phyloP scores from a whole-genome alignment of 2,329 filamentous ascomycete species.

The Orbilia brochopaga region DNA sequence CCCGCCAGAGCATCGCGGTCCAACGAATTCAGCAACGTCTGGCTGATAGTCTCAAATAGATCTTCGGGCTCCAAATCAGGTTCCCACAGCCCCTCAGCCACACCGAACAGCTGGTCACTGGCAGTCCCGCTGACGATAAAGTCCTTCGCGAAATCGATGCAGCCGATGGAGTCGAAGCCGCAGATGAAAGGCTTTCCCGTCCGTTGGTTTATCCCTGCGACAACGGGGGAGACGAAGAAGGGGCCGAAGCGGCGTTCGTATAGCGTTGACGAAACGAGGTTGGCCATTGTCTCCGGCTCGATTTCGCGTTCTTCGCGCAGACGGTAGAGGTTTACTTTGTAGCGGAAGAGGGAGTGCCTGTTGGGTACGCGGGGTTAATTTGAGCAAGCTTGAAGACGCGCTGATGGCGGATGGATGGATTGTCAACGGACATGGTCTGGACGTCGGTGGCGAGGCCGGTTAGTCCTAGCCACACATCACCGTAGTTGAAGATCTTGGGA shows the following conservation, averaged over 20 bases:
- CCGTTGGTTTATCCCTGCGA: conserved; percentile 93
- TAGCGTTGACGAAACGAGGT: conserved; percentile 86
- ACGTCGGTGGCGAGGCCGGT: conserved; percentile 97
- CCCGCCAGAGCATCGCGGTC: conserved; percentile 96
- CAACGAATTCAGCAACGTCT: conserved; percentile 91
- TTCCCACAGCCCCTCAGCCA: conserved; percentile 97
- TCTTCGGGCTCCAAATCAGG: conserved; percentile 78
- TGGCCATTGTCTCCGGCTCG: conserved; percentile 90
- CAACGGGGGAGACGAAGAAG: conserved; percentile 92
- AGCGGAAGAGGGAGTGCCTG: conserved; percentile 81
- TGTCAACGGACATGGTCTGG: conserved; percentile 74
- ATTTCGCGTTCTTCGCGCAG: conserved; percentile 97
- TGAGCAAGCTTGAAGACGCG: not conserved
- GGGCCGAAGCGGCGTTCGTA: conserved; percentile 97
- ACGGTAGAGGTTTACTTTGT: conserved; percentile 99
- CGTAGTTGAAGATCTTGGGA: conserved; percentile 99
- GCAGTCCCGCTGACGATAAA: conserved; percentile 98
- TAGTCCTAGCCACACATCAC: conserved; percentile 91
- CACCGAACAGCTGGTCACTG: conserved; percentile 96
- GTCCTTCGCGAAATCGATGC: conserved; percentile 99
- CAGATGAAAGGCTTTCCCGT: conserved; percentile 96
- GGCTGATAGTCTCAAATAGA: conserved; percentile 97
- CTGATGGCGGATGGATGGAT: not conserved
- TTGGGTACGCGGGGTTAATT: not conserved
- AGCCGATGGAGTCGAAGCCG: conserved; percentile 98